Evolutionary conservation across 2,329 filamentous ascomycete genomes (phyloP).

Genomic region (Cryoendolithus antarcticus): DNA sequence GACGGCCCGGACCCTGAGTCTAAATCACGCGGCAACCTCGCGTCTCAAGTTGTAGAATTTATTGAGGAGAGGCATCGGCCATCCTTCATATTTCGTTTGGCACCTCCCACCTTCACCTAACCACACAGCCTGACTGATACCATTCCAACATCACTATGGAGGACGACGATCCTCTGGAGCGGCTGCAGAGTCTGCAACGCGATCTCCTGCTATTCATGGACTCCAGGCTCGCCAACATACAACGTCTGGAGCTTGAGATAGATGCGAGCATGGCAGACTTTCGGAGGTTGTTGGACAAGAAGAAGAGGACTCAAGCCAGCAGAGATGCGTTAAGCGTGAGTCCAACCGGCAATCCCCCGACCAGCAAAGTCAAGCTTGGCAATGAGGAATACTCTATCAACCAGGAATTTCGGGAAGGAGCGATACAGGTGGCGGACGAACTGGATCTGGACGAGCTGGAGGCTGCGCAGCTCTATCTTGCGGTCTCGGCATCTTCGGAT

Average conservation of each 20-base stretch:
- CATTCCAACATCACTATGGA: conserved; percentile 43
- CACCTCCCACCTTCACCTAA: too few relatives aligned
- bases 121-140: too few relatives aligned
- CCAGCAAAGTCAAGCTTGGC: conserved; percentile 53
- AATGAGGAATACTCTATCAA: conserved; percentile 71
- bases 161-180: conserved; percentile 58
- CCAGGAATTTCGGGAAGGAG: conserved; percentile 72
- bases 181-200: conserved; percentile 72
- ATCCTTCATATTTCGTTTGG: too few relatives aligned
- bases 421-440: conserved; percentile 72
- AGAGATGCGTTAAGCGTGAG: conserved; percentile 53
- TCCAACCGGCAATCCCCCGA: conserved; percentile 37
- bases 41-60: too few relatives aligned
- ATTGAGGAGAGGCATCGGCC: too few relatives aligned
- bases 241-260: conserved; percentile 55
- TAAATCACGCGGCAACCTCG: too few relatives aligned
- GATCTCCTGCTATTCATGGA: conserved; percentile 70
- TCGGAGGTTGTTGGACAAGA: conserved; percentile 60
- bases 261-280: conserved; percentile 56
- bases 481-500: conserved; percentile 57
- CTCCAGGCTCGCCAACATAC: conserved; percentile 54
- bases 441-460: conserved; percentile 83
- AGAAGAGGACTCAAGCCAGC: conserved; percentile 60
- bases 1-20: too few relatives aligned
- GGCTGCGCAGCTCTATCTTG: conserved; percentile 57